Base-by-base conservation (phyloP, 2,329 filamentous ascomycete species). In the Pseudonectria buxi region DNA sequence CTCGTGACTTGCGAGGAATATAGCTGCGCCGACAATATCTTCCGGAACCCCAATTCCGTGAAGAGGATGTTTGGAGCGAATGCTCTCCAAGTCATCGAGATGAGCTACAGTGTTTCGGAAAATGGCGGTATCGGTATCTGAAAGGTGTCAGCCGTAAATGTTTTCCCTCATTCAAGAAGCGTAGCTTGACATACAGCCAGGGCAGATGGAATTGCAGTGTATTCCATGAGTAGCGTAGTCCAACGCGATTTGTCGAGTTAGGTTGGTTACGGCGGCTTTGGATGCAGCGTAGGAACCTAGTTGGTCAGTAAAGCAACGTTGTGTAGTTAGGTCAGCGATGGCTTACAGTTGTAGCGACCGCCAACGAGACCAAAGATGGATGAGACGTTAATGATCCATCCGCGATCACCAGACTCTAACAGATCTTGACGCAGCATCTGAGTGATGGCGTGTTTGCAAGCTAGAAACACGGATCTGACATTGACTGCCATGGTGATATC, bases 381-480 rank as follows among this genome's bases (percentile, higher is more conserved):
- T 0, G 67, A 59, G 1, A 67, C 63, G 34, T 72, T 73, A 28
- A 73, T 60, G 32, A 73, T 68, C 63, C 67, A 71, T 1, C 69
- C 70, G 15, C 67, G 43, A 30, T 69, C 62, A 12, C 67, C 64
- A 3, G 44, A 50, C 2, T 43, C 39, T 4, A 57, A 51, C 1
- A 57, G 59, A 0, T 63, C 54, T 41, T 78, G 74, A 6, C 56
- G 54, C 10, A 73, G 52, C 68, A 77, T 74, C 41, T 74, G 71
- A 1, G 40, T 36, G 2, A 59, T 52, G 2, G 65, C 65, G 41
- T 66, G 69, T 32, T 73, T 75, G 37, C 56, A 64, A 0, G 57
- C 55, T 4, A 67, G 46, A 32, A 65, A 67, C 3, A 64, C 55
- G 1, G 58, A 59, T 10, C 53, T 61, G 7, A 46, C 36, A 28